These are phyloP conservation scores for Xerocomellus dryophilus DNA, from an alignment of 768 basidiomycete genomes.

Conservation along the genomic window DNA sequence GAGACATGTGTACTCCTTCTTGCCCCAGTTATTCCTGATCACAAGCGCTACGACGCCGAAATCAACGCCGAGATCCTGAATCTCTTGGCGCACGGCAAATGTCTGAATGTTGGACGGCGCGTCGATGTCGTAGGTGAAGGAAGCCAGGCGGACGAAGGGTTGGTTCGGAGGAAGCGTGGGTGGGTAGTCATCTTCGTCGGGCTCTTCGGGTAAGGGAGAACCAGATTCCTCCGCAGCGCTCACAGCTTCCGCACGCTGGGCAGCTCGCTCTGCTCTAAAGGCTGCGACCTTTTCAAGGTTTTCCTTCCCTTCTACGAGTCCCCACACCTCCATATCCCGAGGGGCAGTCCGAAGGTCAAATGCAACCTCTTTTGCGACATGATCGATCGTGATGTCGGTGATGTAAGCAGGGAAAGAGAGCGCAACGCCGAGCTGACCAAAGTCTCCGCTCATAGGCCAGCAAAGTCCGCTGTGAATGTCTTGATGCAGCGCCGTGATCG, in stretches of 20 bases:
- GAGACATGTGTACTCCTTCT: constrained; percentile 79
- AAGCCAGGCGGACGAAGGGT: constrained; percentile 62
- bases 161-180: constrained; percentile 44
- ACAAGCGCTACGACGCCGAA: constrained; percentile 81
- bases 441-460: constrained; percentile 83
- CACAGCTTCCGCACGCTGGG: constrained; percentile 32
- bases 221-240: constrained; percentile 34
- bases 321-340: constrained; percentile 88
- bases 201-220: constrained; percentile 16
- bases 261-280: constrained; percentile 49
- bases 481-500: constrained; percentile 84
- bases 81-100: constrained; percentile 67
- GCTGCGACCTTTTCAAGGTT: constrained; percentile 59
- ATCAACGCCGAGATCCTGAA: constrained; percentile 70
- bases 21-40: constrained; percentile 86
- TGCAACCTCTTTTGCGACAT: constrained; percentile 79
- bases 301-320: constrained; percentile 73
- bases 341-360: constrained; percentile 82
- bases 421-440: constrained; percentile 80
- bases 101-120: constrained; percentile 67
- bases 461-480: constrained; percentile 82
- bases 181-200: constrained; percentile 43
- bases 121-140: constrained; percentile 60
- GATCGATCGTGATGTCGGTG: constrained; percentile 78
- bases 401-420: constrained; percentile 61